Percentiles rank a stretch among this genome's conserved stretches.
phyloP scores from a whole-genome alignment of 2,329 filamentous ascomycete genomes.

The Chrysoporthe deuterocubensis region DNA sequence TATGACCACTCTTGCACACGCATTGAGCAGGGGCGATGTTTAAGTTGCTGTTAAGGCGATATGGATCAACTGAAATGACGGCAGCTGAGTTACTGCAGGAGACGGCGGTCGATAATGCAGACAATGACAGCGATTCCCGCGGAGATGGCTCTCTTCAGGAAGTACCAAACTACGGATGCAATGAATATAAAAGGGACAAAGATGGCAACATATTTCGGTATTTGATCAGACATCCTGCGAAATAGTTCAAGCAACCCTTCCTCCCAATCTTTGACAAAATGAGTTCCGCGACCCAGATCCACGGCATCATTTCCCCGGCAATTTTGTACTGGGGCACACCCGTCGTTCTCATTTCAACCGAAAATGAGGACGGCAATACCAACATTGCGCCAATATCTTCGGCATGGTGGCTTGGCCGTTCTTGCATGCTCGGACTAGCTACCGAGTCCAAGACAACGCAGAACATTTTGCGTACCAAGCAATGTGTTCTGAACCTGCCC shows the following conservation, averaged over 20 bases:
- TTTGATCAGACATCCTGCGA: not conserved
- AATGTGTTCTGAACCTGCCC: constrained; percentile 49
- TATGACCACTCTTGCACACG: constrained; percentile 1
- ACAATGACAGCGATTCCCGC: too few relatives aligned
- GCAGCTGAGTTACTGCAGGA: too few relatives aligned
- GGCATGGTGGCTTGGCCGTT: constrained; percentile 48
- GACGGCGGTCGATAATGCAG: too few relatives aligned
- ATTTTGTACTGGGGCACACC: constrained; percentile 49
- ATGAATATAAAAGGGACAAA: too few relatives aligned
- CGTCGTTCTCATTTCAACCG: constrained; percentile 44
- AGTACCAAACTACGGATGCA: too few relatives aligned
- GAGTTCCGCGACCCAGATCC: not conserved
- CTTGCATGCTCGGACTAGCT: constrained; percentile 47
- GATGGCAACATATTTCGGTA: too few relatives aligned
- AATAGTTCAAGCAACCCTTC: not conserved
- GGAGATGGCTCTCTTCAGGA: too few relatives aligned
- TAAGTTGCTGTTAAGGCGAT: too few relatives aligned
- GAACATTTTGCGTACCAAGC: constrained; percentile 45
- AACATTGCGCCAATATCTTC: constrained; percentile 51
- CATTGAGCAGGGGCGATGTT: not conserved
- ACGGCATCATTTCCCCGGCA: constrained; percentile 40
- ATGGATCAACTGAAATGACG: too few relatives aligned
- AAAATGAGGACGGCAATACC: constrained; percentile 45
- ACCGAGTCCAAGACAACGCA: constrained; percentile 42
- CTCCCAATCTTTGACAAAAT: too few relatives aligned